Base-by-base conservation (phyloP, 2,329 filamentous ascomycete species). In the Cordyceps javanica region DNA sequence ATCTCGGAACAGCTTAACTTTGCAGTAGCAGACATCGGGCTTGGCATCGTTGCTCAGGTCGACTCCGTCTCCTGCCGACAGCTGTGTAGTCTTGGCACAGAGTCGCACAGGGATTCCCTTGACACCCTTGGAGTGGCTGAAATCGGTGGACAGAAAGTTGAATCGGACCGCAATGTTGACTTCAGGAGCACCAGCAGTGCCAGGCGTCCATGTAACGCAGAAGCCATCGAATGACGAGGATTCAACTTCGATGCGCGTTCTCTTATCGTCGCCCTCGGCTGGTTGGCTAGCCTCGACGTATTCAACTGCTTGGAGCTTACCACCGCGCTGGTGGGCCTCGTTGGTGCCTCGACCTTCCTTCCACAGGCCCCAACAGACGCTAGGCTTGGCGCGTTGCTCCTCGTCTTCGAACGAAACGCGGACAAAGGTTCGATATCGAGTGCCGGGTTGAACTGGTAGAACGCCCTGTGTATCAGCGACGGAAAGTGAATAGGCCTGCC, bases 391-490 rank as follows among this genome's bases (percentile, higher is more conserved):
- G 61, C 93, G 82, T 71, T 97, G 94, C 69, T 96, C 88, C 61
- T 97, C 91, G 61, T 99, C 94, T 69, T 99, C 93, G 66, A 97
- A 99, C 0, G 93, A 97, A 48, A 99, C 87, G n/a, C 94, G 88
- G 48, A 99, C 83, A 69, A 88, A 96, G 0, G 93, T 97, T 56
- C 94, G 85, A 69, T 97, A 97, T 63, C 82, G 88, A 14, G 87
- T 77, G 9, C 85, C 86, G 5, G 81, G 81, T 0, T 76, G 70
- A 34, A 82, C 75, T 2, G 83, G 79, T 5, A 86, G 73, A 1
- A 80, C 77, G 2, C 88, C 82, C 6, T 79, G 77, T 0, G 89
- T 94, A 68, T 99, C 94, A 48, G 89, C 78, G 28, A 99, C 82
- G 2, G 89, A 89, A 19, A 99, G 77, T 0, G 90, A 89, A 70